These are phyloP conservation scores for Apophysomyces trapeziformis DNA, from an alignment of 371 early-diverging fungal species.

Conservation along the genomic window DNA sequence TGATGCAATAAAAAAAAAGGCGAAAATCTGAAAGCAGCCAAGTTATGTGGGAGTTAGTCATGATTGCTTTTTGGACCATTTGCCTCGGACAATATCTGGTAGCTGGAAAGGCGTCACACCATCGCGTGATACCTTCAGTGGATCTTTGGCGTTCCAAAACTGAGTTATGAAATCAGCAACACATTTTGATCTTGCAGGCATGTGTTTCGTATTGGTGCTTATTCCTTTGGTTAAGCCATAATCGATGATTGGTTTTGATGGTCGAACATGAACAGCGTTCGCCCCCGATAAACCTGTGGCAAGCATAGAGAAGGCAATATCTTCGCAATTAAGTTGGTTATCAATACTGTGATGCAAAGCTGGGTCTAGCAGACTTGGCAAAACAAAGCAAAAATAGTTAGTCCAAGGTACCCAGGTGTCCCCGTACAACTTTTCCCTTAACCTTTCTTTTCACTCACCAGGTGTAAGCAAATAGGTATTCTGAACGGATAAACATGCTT, in stretches of 20 bases:
- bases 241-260: conserved; percentile 29
- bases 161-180: conserved; percentile 35
- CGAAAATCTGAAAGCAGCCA: no score
- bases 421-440: not conserved
- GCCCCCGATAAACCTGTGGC: conserved; percentile 39
- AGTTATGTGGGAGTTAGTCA: no score
- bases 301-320: conserved; percentile 52
- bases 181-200: conserved; percentile 38
- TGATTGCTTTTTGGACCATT: conserved; percentile 15
- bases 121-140: conserved; percentile 25
- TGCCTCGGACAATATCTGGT: conserved; percentile 25
- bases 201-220: conserved; percentile 39
- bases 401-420: not conserved
- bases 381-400: not conserved
- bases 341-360: conserved; percentile 43
- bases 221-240: conserved; percentile 44
- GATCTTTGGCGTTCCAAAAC: conserved; percentile 39
- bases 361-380: conserved; percentile 35
- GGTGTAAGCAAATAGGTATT: conserved; percentile 50
- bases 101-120: conserved; percentile 21
- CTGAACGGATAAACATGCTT: conserved; percentile 51
- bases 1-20: no score
- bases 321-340: conserved; percentile 47
- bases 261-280: conserved; percentile 29
- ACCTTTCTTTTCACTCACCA: conserved; percentile 27